These are phyloP conservation scores for Pestalotiopsis sp. DNA, from an alignment of 2,329 filamentous ascomycete genomes.

Conservation along the genomic window DNA sequence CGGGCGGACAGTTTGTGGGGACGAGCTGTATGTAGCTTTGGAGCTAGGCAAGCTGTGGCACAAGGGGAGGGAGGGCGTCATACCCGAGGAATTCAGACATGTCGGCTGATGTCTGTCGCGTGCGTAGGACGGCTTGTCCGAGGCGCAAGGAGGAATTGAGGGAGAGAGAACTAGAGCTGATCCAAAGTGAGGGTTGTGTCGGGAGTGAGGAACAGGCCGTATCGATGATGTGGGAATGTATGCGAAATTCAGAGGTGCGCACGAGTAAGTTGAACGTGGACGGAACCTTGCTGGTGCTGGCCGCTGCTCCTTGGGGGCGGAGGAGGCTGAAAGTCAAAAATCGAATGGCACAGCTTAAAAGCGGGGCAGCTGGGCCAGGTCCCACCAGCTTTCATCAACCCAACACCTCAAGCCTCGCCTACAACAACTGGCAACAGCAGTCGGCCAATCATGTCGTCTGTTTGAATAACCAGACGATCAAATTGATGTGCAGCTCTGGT, in stretches of 20 bases:
- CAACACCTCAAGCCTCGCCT: no score
- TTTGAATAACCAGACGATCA: no score
- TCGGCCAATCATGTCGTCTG: neutral
- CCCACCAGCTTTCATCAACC: neutral
- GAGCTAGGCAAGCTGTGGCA: constrained; percentile 9
- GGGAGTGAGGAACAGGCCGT: neutral
- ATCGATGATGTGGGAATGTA: constrained; percentile 10
- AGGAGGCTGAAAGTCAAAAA: constrained; percentile 16
- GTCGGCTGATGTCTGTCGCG: constrained; percentile 16
- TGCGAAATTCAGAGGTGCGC: neutral
- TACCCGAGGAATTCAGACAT: constrained; percentile 68
- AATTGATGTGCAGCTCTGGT: no score
- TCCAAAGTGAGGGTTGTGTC: constrained; percentile 7
- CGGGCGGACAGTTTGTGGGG: constrained; percentile 4
- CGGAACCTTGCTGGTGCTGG: neutral
- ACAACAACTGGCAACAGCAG: neutral
- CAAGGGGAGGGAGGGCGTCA: constrained; percentile 19
- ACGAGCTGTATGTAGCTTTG: constrained; percentile 9
- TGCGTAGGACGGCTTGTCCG: constrained; percentile 21
- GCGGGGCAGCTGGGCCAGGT: neutral
- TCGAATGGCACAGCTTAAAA: neutral
- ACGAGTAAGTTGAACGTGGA: neutral
- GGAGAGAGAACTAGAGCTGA: constrained; percentile 17
- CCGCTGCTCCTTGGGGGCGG: neutral
- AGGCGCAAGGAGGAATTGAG: constrained; percentile 21